Conservation (phyloP, 805 yeast species). For the Pichia phayaonensis region DNA sequence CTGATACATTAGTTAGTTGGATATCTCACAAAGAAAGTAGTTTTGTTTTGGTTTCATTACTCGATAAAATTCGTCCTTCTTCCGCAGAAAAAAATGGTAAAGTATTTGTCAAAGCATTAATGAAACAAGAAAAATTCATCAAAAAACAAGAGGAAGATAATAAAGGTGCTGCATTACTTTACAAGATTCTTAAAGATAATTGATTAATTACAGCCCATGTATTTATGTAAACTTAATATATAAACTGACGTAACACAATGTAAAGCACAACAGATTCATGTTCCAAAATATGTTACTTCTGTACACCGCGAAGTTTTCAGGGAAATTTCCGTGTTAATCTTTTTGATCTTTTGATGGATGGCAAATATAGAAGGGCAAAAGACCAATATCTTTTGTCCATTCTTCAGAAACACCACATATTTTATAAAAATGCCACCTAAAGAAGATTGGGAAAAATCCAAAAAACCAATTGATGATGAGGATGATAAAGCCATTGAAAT, state of each 20-base stretch:
- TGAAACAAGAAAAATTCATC: constrained; percentile 39
- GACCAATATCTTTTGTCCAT: not conserved
- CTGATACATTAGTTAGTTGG: constrained; percentile 55
- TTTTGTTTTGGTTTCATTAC: constrained; percentile 74
- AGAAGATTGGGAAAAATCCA: constrained; percentile 97
- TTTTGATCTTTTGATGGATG: constrained; percentile 8
- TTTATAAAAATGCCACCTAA: constrained; percentile 79
- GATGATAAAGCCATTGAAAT: constrained; percentile 63
- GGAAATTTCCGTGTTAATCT: not conserved
- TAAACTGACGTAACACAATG: not conserved
- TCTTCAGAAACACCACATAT: not conserved
- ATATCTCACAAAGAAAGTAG: constrained; percentile 56
- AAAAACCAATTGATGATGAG: constrained; percentile 67
- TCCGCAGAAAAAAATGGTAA: constrained; percentile 34
- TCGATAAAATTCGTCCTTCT: constrained; percentile 50
- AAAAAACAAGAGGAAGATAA: constrained; percentile 36
- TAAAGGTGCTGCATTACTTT: constrained; percentile 56
- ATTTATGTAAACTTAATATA: not conserved
- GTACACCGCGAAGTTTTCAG: not conserved
- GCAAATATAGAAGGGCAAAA: constrained; percentile 12
- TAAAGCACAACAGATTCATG: no score
- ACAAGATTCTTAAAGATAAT: constrained; percentile 26
- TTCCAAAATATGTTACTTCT: not conserved
- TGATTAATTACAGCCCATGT: not conserved
- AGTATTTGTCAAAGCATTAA: constrained; percentile 46